Percentiles rank a stretch among this genome's conserved stretches.
Evolutionary conservation across 768 basidiomycete species (phyloP).

Genomic region (Lepiota venenata): DNA sequence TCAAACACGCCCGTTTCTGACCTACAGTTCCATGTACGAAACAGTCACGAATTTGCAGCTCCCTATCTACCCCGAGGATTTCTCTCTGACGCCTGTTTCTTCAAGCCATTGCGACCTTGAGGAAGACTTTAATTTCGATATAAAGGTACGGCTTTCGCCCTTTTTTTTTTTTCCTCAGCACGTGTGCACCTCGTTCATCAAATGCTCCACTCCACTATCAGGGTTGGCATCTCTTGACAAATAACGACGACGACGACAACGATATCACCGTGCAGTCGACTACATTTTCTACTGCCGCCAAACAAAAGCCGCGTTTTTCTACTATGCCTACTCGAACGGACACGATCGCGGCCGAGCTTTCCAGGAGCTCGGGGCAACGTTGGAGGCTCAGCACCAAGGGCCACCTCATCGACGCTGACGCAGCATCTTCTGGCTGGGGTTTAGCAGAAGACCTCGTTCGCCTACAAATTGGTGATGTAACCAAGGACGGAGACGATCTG

Average conservation of each 20-base stretch:
- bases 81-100: slow-evolving; percentile 4
- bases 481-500: slow-evolving; percentile 49
- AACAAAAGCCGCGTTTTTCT: slow-evolving; percentile 1
- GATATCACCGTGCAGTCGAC: slow-evolving; percentile 29
- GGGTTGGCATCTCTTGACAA: slow-evolving; percentile 44
- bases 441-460: slow-evolving; percentile 71
- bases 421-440: slow-evolving; percentile 58
- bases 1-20: slow-evolving; percentile 23
- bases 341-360: slow-evolving; percentile 35
- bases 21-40: slow-evolving; percentile 65
- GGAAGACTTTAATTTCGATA: neutral
- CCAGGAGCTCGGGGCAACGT: slow-evolving; percentile 40
- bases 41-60: slow-evolving; percentile 46
- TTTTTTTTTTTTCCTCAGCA: slow-evolving; percentile 1
- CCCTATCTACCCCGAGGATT: slow-evolving; percentile 20
- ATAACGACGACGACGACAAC: slow-evolving; percentile 24
- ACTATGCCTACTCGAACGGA: slow-evolving; percentile 49
- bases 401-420: slow-evolving; percentile 57
- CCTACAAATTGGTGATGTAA: slow-evolving; percentile 60
- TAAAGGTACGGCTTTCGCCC: slow-evolving; percentile 4
- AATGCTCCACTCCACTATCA: slow-evolving; percentile 20
- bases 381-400: slow-evolving; percentile 67
- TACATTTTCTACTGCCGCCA: slow-evolving; percentile 26
- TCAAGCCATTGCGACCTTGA: slow-evolving; percentile 3
- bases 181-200: slow-evolving; percentile 14